phyloP scores from a whole-genome alignment of 2,329 filamentous ascomycete genomes.

The Pyrenochaeta sp. region DNA sequence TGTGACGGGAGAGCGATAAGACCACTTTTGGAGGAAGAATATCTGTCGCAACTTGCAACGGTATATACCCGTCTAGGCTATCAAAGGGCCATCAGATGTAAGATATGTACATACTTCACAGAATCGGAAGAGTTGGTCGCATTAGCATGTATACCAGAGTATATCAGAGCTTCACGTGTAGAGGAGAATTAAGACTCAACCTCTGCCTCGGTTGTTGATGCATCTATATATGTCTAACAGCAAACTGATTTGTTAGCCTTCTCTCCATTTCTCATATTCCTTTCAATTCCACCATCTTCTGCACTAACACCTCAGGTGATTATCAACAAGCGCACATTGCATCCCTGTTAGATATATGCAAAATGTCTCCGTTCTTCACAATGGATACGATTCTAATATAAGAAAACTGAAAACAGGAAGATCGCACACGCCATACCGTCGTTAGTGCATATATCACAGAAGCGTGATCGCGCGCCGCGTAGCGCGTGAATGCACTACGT shows the following conservation, averaged over 20 bases:
- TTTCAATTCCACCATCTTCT: no score
- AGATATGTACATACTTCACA: conserved; percentile 8
- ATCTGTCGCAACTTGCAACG: neutral
- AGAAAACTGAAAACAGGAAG: neutral
- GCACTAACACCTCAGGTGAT: no score
- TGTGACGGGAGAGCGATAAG: neutral
- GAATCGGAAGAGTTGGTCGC: neutral
- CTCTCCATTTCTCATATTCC: neutral
- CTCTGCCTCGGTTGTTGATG: neutral
- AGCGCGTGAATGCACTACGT: conserved; percentile 26
- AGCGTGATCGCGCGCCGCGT: conserved; percentile 25
- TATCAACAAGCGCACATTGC: no score
- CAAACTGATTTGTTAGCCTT: neutral
- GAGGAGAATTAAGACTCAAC: neutral
- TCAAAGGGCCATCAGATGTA: neutral
- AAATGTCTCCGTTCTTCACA: neutral
- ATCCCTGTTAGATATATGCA: no score
- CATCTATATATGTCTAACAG: no score
- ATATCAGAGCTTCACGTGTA: neutral
- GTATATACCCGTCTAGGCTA: neutral
- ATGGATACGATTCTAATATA: neutral
- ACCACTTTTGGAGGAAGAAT: no score
- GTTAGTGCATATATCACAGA: neutral
- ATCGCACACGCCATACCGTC: neutral
- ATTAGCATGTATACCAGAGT: conserved; percentile 9